Base-by-base conservation (phyloP, 2,329 filamentous ascomycete genomes). In the Leptosphaerulina australis region DNA sequence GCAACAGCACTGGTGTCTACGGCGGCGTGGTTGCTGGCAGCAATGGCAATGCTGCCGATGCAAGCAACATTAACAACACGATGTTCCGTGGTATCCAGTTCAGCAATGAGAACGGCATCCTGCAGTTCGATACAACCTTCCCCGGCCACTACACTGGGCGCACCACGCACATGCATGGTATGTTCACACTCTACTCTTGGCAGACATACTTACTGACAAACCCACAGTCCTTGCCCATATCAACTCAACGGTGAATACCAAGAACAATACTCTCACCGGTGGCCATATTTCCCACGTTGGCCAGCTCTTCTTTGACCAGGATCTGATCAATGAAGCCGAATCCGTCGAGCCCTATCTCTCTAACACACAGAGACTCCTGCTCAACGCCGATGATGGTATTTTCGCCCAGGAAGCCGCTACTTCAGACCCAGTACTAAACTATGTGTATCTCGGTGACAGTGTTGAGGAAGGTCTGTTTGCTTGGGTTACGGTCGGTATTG, bases 241-340 rank as follows among this genome's bases (percentile, higher is more conserved):
- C 48, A 66, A 68, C 53, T 55, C 50, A 14, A 71, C 67, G 38
- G 37, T 74, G 4, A 52, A 47, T 33, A 50, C 71, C 21, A 24
- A 34, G 24, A 82, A 79, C 61, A 78, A 77, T 34, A 79, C 80
- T 46, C 74, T 81, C 48, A 69, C 70, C 20, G 79, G 75, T 53
- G 74, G 75, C 8, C 72, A 70, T 43, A 74, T 81, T 44, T 77
- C 79, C 10, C 83, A 87, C 71, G 77, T 87, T 38, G 84, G 84
- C 17, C 84, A 88, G 64, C 57, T 84, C 26, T 87, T 83, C 77
- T 86, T 83, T 50, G 83, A 87, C 68, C 80, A 86, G 65, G 72
- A 75, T 45, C 77, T 87, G 3, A 79, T 82, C 60, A 58, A 59
- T 26, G 56, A 70, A 14, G 81, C 85, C 45, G 78, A 83, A 53